Evolutionary conservation across 163 green algal species (phyloP), one percentile per base, ranked within the genome.

Genomic region (Scenedesmus sp.): DNA sequence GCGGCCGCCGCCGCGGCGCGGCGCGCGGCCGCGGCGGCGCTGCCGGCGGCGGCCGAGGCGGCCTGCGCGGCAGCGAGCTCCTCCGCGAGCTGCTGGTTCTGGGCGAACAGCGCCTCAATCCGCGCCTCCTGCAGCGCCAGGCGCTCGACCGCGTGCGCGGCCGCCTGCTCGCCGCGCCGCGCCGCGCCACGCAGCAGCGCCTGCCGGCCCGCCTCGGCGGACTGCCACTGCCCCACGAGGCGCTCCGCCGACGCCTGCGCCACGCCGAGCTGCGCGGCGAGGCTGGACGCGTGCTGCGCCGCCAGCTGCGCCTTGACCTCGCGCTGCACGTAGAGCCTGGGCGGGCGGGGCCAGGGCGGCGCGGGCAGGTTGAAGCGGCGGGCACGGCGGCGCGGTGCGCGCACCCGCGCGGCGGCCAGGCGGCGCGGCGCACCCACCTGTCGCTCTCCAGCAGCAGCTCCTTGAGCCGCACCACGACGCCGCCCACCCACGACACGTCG

Each of bases 371-470:
- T n/a, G n/a, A n/a, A n/a, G n/a, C n/a, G n/a, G n/a, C n/a, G n/a
- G 57, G 17, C 39, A 17, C 2, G 15, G 14, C 15, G 10, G 18
- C 58, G 28, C 7, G 14, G 45, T 5, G 17, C 2, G 7, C 24
- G 39, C 39, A 10, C 39, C 39, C 39, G 39, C 39, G 6, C 39
- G 39, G 7, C 7, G 7, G 7, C 10, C 39, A 15, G 39, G 39
- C 39, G 7, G 6, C 7, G 39, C 39, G 10, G 18, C 50, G 50
- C 50, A 58, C 67, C 10, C 62, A 81, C 73, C 73, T 81, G 63
- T 81, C 63, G 42, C 62, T 51, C n/a, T 81, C 62, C 51, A 75
- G 50, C 63, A 81, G 63, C 34, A 81, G 63, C 36, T 62, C 77
- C 70, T 84, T 84, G 24, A 80, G 10, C 36, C 78, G 67, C 5